Conservation (phyloP, 1,284 basidiomycete genomes). For the Apiotrichum montevideense region DNA sequence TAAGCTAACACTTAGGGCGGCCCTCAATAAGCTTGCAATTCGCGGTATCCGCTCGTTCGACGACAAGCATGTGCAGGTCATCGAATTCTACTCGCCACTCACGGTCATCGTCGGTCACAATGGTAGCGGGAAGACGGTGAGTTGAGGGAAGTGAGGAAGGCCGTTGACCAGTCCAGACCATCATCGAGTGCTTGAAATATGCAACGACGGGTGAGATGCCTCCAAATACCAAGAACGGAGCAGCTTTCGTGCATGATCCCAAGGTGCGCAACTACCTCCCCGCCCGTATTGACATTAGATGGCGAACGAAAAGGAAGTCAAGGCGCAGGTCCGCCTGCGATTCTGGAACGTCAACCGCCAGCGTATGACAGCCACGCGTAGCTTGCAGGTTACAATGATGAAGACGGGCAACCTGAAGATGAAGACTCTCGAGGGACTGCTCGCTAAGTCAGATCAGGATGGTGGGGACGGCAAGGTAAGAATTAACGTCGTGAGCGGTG, state of each 20-base stretch:
- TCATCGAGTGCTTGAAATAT: conserved; percentile 99
- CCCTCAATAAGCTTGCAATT: conserved; percentile 81
- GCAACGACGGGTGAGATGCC: conserved; percentile 97
- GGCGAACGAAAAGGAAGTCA: conserved; percentile 97
- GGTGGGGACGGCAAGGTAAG: conserved; percentile 67
- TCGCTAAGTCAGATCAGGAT: conserved; percentile 66
- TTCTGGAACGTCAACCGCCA: conserved; percentile 83
- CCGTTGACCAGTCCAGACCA: conserved; percentile 53
- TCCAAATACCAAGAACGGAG: conserved; percentile 94
- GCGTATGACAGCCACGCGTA: conserved; percentile 87
- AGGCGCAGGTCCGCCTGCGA: conserved; percentile 92
- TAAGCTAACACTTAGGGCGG: conserved; percentile 56
- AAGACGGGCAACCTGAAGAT: conserved; percentile 81
- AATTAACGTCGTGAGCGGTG: not conserved
- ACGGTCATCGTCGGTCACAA: conserved; percentile 99
- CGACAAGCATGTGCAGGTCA: conserved; percentile 88
- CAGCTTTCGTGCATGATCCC: conserved; percentile 88
- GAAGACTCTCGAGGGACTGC: conserved; percentile 94
- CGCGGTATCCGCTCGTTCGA: conserved; percentile 70
- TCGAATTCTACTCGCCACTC: conserved; percentile 95
- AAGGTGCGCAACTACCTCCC: conserved; percentile 49
- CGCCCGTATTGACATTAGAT: conserved; percentile 52
- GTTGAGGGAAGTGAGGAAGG: conserved; percentile 52
- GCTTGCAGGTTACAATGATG: conserved; percentile 88
- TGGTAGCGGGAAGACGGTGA: conserved; percentile 90